Evolutionary conservation across 192 early-diverging fungal genomes (phyloP), one percentile per base, ranked within the genome.

Genomic region (Piromyces finnis): DNA sequence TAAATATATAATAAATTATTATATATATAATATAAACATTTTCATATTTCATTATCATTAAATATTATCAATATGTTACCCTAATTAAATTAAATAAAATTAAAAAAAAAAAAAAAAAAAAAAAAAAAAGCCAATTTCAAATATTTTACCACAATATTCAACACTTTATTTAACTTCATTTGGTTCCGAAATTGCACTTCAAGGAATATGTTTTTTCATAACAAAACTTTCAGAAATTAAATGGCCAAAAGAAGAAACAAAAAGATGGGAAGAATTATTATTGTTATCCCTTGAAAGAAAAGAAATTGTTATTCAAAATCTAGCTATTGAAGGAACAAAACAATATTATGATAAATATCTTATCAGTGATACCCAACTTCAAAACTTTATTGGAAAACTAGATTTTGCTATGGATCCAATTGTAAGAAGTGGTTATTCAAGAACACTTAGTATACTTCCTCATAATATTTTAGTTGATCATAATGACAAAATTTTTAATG

Each of bases 111-210:
- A 32, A 32, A 32, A 32, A 32, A 32, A 32, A 32, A 32, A 32
- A 32, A 32, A 32, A 32, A 32, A 32, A 32, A 32, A 85, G 79
- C 85, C 87, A 29, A 87, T 90, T 29, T 36, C 85, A 5, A 35
- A 79, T 14, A 86, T 90, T 26, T 82, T 87, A 16, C 59, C 83
- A 12, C 79, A 77, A 0, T 28, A 87, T 3, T 86, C 90, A 28
- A 81, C 85, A 35, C 83, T 82, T 22, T 82, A 84, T n/a, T 83
- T 90, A 22, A 82, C 85, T 7, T 87, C 88, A 5, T 92, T 92
- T 82, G 90, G 90, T 7, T 91, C 90, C 37, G 90, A 92, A 77
- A 82, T 90, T 41, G 84, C 86, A 11, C 81, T 87, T 9, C 85
- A 89, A 77, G 90, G 88, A 13, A 79, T 85, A 13, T 87, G 89